Conservation (phyloP, 2,329 filamentous ascomycete species). For the Blastomyces gilchristii region DNA sequence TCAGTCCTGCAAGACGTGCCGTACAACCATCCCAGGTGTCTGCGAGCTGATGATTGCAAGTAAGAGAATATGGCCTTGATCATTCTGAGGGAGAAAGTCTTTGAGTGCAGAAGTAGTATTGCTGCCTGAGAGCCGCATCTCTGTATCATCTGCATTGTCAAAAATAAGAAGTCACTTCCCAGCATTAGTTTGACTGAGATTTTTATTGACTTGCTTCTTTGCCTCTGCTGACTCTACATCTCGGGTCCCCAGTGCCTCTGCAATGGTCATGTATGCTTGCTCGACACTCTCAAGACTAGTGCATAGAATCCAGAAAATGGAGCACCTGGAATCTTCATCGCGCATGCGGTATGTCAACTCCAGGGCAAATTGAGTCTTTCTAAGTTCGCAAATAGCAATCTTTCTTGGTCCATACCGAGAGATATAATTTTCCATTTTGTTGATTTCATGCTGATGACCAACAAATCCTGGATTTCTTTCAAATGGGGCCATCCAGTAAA, state of each 20-base stretch:
- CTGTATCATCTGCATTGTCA: constrained; percentile 21
- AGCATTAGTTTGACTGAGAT: constrained; percentile 14
- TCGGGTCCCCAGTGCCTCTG: constrained; percentile 11
- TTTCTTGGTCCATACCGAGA: background rate
- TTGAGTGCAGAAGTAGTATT: constrained; percentile 7
- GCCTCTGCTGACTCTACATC: background rate
- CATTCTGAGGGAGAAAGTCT: constrained; percentile 15
- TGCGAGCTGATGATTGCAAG: constrained; percentile 13
- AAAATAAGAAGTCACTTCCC: constrained; percentile 20
- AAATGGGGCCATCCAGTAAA: background rate
- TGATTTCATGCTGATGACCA: background rate
- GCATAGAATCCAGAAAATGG: constrained; percentile 22
- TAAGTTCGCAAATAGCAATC: constrained; percentile 19
- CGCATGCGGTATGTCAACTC: constrained; percentile 20
- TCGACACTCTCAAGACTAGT: constrained; percentile 18
- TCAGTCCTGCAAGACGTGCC: no score
- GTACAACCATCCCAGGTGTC: no score
- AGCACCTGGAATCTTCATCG: constrained; percentile 16
- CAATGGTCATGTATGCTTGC: constrained; percentile 18
- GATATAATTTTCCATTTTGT: background rate
- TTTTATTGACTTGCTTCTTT: background rate
- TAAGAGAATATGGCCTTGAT: constrained; percentile 17
- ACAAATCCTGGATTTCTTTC: background rate
- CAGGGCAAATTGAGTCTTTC: constrained; percentile 23
- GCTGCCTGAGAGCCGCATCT: constrained; percentile 13